Conservation (phyloP, 2,329 filamentous ascomycete genomes). For the Nigrospora osmanthi region DNA sequence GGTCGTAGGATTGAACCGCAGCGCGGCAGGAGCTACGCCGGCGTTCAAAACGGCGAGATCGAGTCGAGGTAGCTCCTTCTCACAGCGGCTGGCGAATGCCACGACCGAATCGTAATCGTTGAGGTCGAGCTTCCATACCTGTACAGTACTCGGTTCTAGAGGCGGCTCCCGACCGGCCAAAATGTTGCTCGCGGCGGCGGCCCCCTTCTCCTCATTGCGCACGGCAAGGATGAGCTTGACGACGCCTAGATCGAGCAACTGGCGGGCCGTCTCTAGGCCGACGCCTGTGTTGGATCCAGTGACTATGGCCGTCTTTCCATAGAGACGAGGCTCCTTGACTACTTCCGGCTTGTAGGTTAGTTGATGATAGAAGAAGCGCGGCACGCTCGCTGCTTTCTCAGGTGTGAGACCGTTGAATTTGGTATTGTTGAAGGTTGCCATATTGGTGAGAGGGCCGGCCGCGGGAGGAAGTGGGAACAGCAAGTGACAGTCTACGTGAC, state of each 20-base stretch:
- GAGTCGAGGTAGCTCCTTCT: slow-evolving; percentile 19
- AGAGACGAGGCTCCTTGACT: background rate
- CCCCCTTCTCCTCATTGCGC: slow-evolving; percentile 18
- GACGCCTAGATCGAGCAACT: slow-evolving; percentile 19
- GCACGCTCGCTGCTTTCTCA: slow-evolving; percentile 4
- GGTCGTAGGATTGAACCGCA: slow-evolving; percentile 10
- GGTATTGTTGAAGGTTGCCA: background rate
- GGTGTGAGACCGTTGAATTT: background rate
- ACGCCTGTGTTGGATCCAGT: slow-evolving; percentile 24
- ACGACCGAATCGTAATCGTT: slow-evolving; percentile 27
- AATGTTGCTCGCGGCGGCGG: background rate
- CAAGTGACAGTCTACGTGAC: no score
- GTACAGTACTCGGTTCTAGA: slow-evolving; percentile 9
- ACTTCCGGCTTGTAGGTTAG: slow-evolving; percentile 3
- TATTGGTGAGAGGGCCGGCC: background rate
- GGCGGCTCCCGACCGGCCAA: background rate
- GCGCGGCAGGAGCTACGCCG: slow-evolving; percentile 13
- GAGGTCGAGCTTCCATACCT: slow-evolving; percentile 35
- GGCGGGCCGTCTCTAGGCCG: slow-evolving; percentile 21
- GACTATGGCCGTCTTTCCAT: slow-evolving; percentile 12
- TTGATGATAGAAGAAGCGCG: slow-evolving; percentile 4
- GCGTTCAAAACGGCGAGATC: slow-evolving; percentile 29
- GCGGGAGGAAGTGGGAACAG: background rate
- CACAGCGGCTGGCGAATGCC: slow-evolving; percentile 23
- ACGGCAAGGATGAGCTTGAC: slow-evolving; percentile 22